Evolutionary conservation across 768 basidiomycete species (phyloP).

Genomic region (Lactarius tabidus): DNA sequence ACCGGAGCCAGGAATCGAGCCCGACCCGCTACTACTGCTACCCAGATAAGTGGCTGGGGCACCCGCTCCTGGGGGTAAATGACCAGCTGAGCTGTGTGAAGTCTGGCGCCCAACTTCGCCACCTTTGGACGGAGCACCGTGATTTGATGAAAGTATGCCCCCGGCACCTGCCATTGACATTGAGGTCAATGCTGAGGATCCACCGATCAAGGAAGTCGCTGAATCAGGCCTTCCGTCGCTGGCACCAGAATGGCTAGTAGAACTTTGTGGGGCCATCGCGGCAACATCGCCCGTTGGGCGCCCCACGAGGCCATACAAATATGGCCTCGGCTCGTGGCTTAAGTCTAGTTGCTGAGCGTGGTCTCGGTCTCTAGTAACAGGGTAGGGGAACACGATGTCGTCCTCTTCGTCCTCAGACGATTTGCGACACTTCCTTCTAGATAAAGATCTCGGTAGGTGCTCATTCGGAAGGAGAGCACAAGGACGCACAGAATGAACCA

Average conservation of each 20-base stretch:
- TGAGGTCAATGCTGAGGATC: not conserved
- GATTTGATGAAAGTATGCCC: not conserved
- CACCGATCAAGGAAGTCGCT: conserved; percentile 9
- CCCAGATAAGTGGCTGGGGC: not conserved
- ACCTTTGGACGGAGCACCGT: not conserved
- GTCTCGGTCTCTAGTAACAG: conserved; percentile 22
- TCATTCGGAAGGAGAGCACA: not conserved
- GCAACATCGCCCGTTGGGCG: conserved; percentile 2
- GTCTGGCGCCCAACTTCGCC: conserved; percentile 1
- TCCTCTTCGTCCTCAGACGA: conserved; percentile 6
- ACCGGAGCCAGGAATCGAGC: conserved; percentile 1
- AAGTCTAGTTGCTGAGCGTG: conserved; percentile 17
- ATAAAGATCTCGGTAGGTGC: not conserved
- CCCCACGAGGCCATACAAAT: conserved; percentile 23
- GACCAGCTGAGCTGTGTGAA: not conserved
- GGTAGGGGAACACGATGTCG: conserved; percentile 23
- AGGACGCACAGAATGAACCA: conserved; percentile 22
- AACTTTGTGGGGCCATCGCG: conserved; percentile 6
- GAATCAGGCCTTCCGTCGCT: conserved; percentile 13
- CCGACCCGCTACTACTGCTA: not conserved
- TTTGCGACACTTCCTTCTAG: conserved; percentile 19
- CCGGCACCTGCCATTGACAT: not conserved
- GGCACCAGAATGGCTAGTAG: conserved; percentile 1
- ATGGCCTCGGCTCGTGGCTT: conserved; percentile 21
- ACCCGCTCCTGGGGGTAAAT: conserved; percentile 17